These are phyloP conservation scores for Trametes gibbosa DNA, from an alignment of 768 basidiomycete genomes.

Conservation along the genomic window DNA sequence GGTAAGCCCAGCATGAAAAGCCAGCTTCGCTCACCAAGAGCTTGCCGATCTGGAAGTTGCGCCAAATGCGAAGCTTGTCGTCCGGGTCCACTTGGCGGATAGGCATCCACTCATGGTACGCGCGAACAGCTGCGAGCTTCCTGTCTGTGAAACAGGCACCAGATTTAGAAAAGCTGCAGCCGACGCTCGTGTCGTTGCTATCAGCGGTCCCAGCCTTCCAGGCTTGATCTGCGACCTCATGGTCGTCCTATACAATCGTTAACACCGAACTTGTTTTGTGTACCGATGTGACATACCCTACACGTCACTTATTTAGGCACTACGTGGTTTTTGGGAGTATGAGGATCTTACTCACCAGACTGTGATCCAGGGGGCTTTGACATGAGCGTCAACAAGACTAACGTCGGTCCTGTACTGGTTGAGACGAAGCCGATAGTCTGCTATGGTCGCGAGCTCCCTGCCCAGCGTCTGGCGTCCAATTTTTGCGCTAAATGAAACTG, in stretches of 20 bases:
- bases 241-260: slow-evolving; percentile 40
- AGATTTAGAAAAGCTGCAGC: slow-evolving; percentile 50
- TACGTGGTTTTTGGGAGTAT: too few species aligned
- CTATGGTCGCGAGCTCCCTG: slow-evolving; percentile 53
- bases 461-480: slow-evolving; percentile 52
- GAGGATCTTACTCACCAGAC: slow-evolving; percentile 40
- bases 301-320: too few species aligned
- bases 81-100: slow-evolving; percentile 54
- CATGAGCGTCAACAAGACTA: slow-evolving; percentile 47
- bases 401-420: slow-evolving; percentile 53
- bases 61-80: slow-evolving; percentile 59
- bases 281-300: background rate
- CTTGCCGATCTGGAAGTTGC: slow-evolving; percentile 62
- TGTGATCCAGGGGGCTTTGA: slow-evolving; percentile 51
- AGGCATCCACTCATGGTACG: slow-evolving; percentile 64
- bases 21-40: slow-evolving; percentile 34
- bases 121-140: slow-evolving; percentile 55
- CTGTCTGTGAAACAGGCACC: slow-evolving; percentile 58
- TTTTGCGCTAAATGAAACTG: slow-evolving; percentile 27
- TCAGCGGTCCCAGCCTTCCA: slow-evolving; percentile 58
- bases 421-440: slow-evolving; percentile 52
- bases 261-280: background rate
- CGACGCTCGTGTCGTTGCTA: slow-evolving; percentile 49
- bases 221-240: slow-evolving; percentile 54
- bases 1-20: background rate